phyloP scores from a whole-genome alignment of 129 eudicot genomes.

The Chrysanthemum lavandulifolium region DNA sequence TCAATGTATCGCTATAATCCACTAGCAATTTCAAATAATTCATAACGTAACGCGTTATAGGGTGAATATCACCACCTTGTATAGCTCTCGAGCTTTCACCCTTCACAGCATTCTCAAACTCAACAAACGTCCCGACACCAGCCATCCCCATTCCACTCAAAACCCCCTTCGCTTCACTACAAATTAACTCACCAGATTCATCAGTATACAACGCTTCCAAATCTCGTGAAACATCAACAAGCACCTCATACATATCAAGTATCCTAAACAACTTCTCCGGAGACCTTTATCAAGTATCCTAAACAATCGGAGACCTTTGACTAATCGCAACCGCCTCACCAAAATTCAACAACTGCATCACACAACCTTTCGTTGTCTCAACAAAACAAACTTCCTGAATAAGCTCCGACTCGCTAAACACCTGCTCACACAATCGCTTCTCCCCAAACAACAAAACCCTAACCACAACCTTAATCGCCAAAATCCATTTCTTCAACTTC shows the following conservation, averaged over 20 bases:
- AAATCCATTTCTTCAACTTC: conserved; percentile 81
- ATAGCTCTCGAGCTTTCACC: conserved; percentile 61
- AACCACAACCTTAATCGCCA: conserved; percentile 59
- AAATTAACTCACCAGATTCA: conserved; percentile 68
- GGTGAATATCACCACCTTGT: conserved; percentile 78
- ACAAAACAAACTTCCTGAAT: conserved; percentile 67
- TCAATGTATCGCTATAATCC: conserved; percentile 68
- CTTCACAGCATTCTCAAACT: conserved; percentile 86
- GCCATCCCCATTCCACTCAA: conserved; percentile 60
- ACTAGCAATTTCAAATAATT: conserved; percentile 74
- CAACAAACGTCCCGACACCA: conserved; percentile 69
- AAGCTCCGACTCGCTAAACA: conserved; percentile 59
- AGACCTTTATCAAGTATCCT: conserved; percentile 72
- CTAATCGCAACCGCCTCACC: conserved; percentile 89
- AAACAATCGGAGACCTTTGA: conserved; percentile 56
- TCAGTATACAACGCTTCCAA: conserved; percentile 49
- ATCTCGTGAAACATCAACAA: conserved; percentile 49
- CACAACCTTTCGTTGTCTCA: conserved; percentile 78
- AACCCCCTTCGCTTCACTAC: conserved; percentile 69
- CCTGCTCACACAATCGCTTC: conserved; percentile 58
- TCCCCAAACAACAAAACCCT: conserved; percentile 65
- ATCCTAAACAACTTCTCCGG: conserved; percentile 76
- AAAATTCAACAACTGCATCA: conserved; percentile 90
- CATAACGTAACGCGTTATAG: conserved; percentile 85
- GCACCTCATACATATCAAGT: conserved; percentile 86